Evolutionary conservation across 2,329 filamentous ascomycete species (phyloP), one percentile per base, ranked within the genome.

Genomic region (Fusarium gaditjirri): DNA sequence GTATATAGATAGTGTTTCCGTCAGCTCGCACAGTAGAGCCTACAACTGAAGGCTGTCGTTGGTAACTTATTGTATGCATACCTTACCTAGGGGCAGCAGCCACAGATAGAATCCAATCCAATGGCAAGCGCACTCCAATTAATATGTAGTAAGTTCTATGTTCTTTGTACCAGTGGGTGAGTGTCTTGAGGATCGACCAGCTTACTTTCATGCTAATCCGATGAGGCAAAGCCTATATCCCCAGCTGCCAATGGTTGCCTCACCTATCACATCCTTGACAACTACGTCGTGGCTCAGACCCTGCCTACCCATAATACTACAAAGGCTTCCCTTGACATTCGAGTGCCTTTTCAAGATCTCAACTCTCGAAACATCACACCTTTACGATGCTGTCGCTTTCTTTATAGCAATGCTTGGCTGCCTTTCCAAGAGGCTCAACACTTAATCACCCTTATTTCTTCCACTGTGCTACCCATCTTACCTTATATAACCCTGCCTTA

Each of bases 261-360:
- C 39, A n/a, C 57, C 70, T 62, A 72, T 70, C 61, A 72, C 53
- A 58, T 56, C 38, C 56, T 29, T 44, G 56, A 58, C 52, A 50
- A 33, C 56, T 70, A 67, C 65, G 57, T 67, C 65, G 70, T 73
- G 61, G 46, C 65, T 63, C 53, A 46, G 43, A 56, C 58, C 60
- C 44, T 42, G 16, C 36, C 19, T 21, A 38, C 4, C 10, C 23
- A 29, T 12, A 4, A n/a, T 29, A 29, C 27, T 35, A 38, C 33
- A 65, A 53, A 65, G 57, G 60, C 36, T 52, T 56, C 36, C 29
- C 29, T 57, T 49, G 25, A 43, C 62, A 53, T 68, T 57, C 17
- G 38, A 63, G 57, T 44, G 55, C 39, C 19, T 36, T 29, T 47
- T 55, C 25, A 27, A 39, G 31, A 41, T 63, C 44, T 21, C 17